These are phyloP conservation scores for Exserohilum turcica DNA, from an alignment of 2,329 filamentous ascomycete species.

Conservation along the genomic window DNA sequence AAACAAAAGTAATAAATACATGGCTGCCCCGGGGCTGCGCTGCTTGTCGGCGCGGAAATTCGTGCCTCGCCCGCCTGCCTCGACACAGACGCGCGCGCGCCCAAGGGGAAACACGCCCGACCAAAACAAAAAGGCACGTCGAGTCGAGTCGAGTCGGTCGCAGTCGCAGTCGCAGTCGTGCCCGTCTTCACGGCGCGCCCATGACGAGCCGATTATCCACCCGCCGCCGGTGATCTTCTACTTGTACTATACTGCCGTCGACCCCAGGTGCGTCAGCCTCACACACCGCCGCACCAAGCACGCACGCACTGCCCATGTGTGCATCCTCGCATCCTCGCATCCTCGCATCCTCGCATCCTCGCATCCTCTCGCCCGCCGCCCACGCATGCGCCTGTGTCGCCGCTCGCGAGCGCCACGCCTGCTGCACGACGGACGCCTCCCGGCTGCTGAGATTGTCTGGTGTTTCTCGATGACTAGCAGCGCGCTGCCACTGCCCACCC, in stretches of 20 bases:
- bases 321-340: not conserved
- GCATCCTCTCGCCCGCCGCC: no score
- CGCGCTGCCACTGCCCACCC: no score
- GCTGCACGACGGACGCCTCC: conserved; percentile 2
- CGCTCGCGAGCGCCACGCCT: conserved; percentile 4
- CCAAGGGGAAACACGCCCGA: not conserved
- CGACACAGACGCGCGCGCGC: conserved; percentile 10
- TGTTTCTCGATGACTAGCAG: not conserved
- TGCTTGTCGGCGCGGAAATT: conserved; percentile 1
- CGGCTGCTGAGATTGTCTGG: not conserved
- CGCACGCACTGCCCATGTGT: no score
- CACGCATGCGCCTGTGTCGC: no score
- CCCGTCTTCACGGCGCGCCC: not conserved
- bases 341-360: no score
- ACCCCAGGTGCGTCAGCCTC: conserved; percentile 4
- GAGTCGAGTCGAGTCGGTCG: no score
- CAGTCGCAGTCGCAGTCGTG: not conserved
- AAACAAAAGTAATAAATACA: not conserved
- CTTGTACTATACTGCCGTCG: no score
- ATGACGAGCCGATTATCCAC: conserved; percentile 1
- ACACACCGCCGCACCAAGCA: conserved; percentile 16
- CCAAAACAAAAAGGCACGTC: not conserved
- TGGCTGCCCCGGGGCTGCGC: conserved; percentile 14
- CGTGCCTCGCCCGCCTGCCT: conserved; percentile 1
- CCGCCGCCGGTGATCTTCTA: not conserved